Percentiles rank a stretch among this genome's conserved stretches.
phyloP scores from a whole-genome alignment of 2,329 filamentous ascomycete species.

The Talaromyces sp. region DNA sequence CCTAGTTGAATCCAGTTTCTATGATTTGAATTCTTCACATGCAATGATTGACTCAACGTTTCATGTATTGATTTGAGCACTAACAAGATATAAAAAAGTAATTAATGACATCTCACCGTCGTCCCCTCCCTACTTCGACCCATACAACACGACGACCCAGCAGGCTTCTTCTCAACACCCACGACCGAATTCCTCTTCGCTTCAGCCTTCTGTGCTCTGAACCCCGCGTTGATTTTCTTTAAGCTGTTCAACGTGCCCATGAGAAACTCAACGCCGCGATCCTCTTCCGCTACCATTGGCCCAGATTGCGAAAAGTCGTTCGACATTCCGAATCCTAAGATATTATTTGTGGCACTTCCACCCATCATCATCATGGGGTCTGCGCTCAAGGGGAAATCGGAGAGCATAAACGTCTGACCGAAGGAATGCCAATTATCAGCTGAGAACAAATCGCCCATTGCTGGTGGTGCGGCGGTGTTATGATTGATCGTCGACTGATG shows the following conservation, averaged over 20 bases:
- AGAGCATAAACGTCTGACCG: constrained; percentile 14
- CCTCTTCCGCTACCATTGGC: constrained; percentile 28
- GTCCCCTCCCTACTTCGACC: constrained; percentile 2
- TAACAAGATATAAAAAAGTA: neutral
- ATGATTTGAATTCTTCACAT: too few relatives aligned
- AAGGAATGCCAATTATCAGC: neutral
- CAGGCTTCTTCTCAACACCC: constrained; percentile 11
- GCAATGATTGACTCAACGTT: neutral
- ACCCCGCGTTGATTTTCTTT: constrained; percentile 44
- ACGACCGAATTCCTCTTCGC: neutral
- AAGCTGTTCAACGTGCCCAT: constrained; percentile 46
- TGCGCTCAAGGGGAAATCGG: constrained; percentile 4
- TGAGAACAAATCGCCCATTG: neutral
- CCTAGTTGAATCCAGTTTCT: neutral
- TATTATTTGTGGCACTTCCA: constrained; percentile 19
- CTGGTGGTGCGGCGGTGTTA: neutral
- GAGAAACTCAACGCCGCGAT: constrained; percentile 39
- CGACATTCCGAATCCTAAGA: neutral
- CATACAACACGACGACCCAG: constrained; percentile 12
- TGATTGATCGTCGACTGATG: constrained; percentile 4
- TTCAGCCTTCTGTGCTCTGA: constrained; percentile 22
- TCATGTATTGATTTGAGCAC: neutral
- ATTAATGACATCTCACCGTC: neutral
- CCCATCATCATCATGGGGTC: constrained; percentile 19
- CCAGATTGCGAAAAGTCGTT: neutral